These are phyloP conservation scores for Mycogone perniciosa DNA, from an alignment of 2,329 filamentous ascomycete species.

Conservation along the genomic window DNA sequence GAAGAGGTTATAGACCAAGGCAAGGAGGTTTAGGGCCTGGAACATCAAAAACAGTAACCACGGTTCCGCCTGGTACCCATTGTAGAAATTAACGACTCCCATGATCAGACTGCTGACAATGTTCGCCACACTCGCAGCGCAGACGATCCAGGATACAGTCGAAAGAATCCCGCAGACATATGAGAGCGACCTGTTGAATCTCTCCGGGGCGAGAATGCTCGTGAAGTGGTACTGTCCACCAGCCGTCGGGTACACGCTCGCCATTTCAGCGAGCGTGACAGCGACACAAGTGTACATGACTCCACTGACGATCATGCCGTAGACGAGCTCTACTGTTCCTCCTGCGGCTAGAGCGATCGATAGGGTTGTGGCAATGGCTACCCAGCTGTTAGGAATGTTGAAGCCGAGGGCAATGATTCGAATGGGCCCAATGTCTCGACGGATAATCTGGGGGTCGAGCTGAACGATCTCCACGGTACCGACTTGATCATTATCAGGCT, in stretches of 20 bases:
- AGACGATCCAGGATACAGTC: neutral
- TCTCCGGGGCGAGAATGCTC: constrained; percentile 22
- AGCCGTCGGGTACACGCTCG: constrained; percentile 30
- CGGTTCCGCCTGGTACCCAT: neutral
- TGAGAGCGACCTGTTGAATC: constrained; percentile 14
- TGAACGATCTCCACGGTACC: neutral
- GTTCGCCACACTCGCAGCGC: constrained; percentile 1
- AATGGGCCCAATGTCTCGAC: constrained; percentile 4
- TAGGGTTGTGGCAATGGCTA: constrained; percentile 17
- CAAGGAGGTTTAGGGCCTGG: neutral
- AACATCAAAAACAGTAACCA: constrained; percentile 10
- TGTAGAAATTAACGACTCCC: constrained; percentile 2
- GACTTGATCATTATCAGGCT: constrained; percentile 14
- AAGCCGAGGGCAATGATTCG: constrained; percentile 11
- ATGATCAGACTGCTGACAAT: neutral
- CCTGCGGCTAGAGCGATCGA: constrained; percentile 14
- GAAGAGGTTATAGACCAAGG: constrained; percentile 6
- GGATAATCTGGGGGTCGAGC: neutral
- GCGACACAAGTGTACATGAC: constrained; percentile 16
- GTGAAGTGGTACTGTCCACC: constrained; percentile 35
- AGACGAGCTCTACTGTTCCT: constrained; percentile 16
- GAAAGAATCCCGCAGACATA: constrained; percentile 7
- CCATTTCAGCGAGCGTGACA: constrained; percentile 30
- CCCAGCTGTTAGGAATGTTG: constrained; percentile 23
- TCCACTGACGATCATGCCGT: constrained; percentile 18